Conservation (phyloP, 768 basidiomycete species). For the Hygrophorus pudorinus region DNA sequence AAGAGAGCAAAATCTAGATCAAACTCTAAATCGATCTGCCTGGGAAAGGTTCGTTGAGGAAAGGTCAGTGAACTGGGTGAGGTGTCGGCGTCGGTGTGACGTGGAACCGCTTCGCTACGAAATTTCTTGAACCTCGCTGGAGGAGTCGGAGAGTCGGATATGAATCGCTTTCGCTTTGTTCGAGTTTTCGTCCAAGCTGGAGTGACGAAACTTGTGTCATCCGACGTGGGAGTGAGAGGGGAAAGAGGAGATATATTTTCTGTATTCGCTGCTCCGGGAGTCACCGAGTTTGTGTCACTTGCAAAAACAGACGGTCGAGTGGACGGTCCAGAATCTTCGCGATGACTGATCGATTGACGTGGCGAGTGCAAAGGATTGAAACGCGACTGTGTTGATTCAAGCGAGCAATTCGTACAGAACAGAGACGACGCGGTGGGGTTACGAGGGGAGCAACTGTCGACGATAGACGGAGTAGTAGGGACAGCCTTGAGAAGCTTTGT, state of each 20-base stretch:
- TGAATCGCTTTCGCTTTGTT: conserved; percentile 5
- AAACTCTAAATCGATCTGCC: conserved; percentile 26
- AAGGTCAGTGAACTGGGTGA: conserved; percentile 10
- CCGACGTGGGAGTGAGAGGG: conserved; percentile 2
- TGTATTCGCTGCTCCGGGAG: too few relatives aligned
- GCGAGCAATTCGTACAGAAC: neutral
- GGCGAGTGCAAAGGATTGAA: too few relatives aligned
- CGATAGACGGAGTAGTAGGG: neutral
- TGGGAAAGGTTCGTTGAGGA: conserved; percentile 42
- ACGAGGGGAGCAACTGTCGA: too few relatives aligned
- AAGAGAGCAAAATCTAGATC: conserved; percentile 46
- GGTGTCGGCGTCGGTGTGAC: neutral
- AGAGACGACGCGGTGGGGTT: too few relatives aligned
- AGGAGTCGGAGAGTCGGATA: neutral
- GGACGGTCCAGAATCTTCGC: too few relatives aligned
- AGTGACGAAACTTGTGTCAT: neutral
- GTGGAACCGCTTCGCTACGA: neutral
- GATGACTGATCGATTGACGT: too few relatives aligned
- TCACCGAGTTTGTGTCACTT: too few relatives aligned
- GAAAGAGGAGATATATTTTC: neutral
- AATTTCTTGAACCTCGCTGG: neutral
- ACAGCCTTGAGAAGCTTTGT: neutral
- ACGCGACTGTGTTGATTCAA: too few relatives aligned
- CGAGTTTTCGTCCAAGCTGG: neutral
- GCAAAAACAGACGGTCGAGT: too few relatives aligned